Evolutionary conservation across 176 grass and related monocot genomes (phyloP), one percentile per base, ranked within the genome.

Genomic region (Eremochloa ophiuroides): DNA sequence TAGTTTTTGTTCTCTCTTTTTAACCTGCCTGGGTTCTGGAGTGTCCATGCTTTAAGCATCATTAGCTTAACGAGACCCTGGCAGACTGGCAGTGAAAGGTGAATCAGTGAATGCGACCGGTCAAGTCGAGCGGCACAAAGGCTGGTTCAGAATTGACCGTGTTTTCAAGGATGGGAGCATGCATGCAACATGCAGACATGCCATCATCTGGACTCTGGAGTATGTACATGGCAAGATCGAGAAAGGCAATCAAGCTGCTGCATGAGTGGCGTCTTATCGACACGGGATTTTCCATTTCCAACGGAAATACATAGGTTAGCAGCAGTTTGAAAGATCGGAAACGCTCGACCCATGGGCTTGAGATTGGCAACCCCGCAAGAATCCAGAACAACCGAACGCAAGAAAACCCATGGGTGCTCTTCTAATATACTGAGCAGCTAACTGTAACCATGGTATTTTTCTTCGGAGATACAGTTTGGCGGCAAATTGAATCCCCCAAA

Each of bases 11-110:
- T 37, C 42, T 48, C 17, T 16, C n/a, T n/a, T 73, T 83, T 88
- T 74, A 74, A 80, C 30, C 48, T 35, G 69, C 25, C 60, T 35
- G 62, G 11, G 68, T 56, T 51, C 70, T 58, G 69, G 74, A 40
- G 39, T 30, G 76, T 44, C 40, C 82, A 75, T 75, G 82, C 82
- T 71, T 20, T 43, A 28, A 55, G 77, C 77, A 89, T 89, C 77
- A 89, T 89, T 85, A 76, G 77, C 44, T 63, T 76, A 55, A 33
- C 51, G 37, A 51, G 76, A 28, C 10, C 48, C 25, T 22, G n/a
- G 30, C 16, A 60, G 30, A 26, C 11, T 15, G 2, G 53, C 53
- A n/a, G 20, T 29, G 23, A 85, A 79, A 79, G 67, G 17, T 42
- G 68, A 80, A 64, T 4, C n/a, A n/a, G n/a, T n/a, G n/a, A n/a